Percentiles rank a stretch among this genome's conserved stretches.
Conservation (phyloP, 164 flowering plant species). For the Euptelea pleiosperma region DNA sequence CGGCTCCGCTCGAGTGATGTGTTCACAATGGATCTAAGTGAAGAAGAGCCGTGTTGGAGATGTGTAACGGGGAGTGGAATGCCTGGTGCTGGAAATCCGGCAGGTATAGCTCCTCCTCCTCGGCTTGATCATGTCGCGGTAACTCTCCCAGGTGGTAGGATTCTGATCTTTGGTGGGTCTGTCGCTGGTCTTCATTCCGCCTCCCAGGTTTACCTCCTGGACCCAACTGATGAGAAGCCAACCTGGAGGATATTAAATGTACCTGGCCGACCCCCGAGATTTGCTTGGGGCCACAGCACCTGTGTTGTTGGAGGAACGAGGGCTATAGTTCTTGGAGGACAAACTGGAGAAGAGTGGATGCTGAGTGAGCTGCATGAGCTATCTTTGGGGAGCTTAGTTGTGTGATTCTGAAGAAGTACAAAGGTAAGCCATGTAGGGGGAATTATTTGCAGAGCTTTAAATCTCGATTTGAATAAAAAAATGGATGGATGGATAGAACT, state of each 20-base stretch:
- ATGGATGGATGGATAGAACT: not conserved
- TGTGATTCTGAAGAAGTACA: conserved; percentile 9
- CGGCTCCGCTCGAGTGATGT: conserved; percentile 88
- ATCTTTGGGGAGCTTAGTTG: conserved; percentile 54
- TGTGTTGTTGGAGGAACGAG: conserved; percentile 93
- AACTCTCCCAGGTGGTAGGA: conserved; percentile 86
- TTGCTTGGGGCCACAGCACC: conserved; percentile 95
- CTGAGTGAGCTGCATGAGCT: conserved; percentile 80
- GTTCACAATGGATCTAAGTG: conserved; percentile 82
- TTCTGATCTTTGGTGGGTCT: conserved; percentile 90
- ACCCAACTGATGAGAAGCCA: conserved; percentile 91
- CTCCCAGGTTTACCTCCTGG: conserved; percentile 76
- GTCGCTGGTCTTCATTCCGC: conserved; percentile 96
- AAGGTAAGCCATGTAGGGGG: not conserved
- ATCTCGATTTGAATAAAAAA: not conserved
- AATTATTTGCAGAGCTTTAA: not conserved
- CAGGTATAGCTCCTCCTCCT: conserved; percentile 87
- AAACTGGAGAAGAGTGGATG: conserved; percentile 97
- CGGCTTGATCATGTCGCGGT: conserved; percentile 94
- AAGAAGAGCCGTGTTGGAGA: conserved; percentile 89
- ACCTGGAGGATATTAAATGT: conserved; percentile 92
- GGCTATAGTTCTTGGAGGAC: conserved; percentile 89
- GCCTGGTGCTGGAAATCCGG: conserved; percentile 92
- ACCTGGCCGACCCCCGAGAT: conserved; percentile 82
- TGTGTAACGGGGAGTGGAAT: conserved; percentile 83